These are phyloP conservation scores for Starmera dryadoides DNA, from an alignment of 805 yeast species.

Conservation along the genomic window DNA sequence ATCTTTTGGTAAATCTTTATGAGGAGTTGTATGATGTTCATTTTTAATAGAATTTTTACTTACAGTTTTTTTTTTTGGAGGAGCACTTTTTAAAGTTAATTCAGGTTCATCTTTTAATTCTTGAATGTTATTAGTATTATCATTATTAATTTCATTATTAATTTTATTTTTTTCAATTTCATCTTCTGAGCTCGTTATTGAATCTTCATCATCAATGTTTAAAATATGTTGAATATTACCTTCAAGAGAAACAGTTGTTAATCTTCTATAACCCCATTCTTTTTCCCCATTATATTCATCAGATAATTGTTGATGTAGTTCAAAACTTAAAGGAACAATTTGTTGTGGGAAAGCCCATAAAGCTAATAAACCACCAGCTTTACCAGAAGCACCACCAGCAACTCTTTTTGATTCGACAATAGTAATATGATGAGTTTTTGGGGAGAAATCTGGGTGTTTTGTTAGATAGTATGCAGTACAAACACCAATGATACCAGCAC, in stretches of 20 bases:
- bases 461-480: slow-evolving; percentile 89
- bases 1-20: slow-evolving; percentile 44
- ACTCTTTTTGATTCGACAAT: slow-evolving; percentile 84
- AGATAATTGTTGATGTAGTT: slow-evolving; percentile 76
- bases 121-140: background rate
- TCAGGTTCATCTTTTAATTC: background rate
- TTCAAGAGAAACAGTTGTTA: slow-evolving; percentile 80
- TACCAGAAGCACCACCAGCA: slow-evolving; percentile 97
- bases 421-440: slow-evolving; percentile 70
- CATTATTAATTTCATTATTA: background rate
- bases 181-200: slow-evolving; percentile 1
- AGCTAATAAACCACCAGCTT: slow-evolving; percentile 93
- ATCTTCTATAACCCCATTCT: slow-evolving; percentile 89
- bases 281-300: slow-evolving; percentile 73
- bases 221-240: slow-evolving; percentile 52
- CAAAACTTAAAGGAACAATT: slow-evolving; percentile 82
- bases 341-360: slow-evolving; percentile 97
- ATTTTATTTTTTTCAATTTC: slow-evolving; percentile 2
- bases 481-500: slow-evolving; percentile 95
- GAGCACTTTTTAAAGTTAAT: slow-evolving; percentile 6
- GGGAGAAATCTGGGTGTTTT: slow-evolving; percentile 72
- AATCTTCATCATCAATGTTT: slow-evolving; percentile 14
- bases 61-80: slow-evolving; percentile 29
- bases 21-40: slow-evolving; percentile 11
- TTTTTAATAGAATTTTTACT: slow-evolving; percentile 25